Evolutionary conservation across 179 eudicot species (phyloP).

Genomic region (Silene coronaria): DNA sequence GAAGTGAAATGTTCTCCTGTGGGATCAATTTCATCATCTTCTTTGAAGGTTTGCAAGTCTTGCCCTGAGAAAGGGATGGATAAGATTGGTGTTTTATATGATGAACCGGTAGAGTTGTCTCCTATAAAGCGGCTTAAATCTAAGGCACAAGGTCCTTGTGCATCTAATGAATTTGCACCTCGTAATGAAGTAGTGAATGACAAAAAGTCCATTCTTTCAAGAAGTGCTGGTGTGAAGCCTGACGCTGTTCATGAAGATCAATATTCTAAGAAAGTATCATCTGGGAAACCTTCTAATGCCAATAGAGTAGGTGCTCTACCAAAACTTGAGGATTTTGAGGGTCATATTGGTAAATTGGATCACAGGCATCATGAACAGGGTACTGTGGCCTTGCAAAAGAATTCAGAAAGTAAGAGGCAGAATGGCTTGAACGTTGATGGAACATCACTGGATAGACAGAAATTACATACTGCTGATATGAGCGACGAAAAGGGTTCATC

Average conservation of each 20-base stretch:
- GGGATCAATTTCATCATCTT: slow-evolving; percentile 43
- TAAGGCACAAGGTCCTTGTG: slow-evolving; percentile 18
- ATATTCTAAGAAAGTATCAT: too few species aligned
- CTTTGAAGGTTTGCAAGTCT: slow-evolving; percentile 24
- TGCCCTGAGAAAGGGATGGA: slow-evolving; percentile 25
- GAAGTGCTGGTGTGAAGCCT: slow-evolving; percentile 18
- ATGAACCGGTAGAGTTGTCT: slow-evolving; percentile 21
- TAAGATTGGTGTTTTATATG: slow-evolving; percentile 19
- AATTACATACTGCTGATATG: slow-evolving; percentile 16
- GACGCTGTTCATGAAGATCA: not conserved
- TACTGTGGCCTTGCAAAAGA: slow-evolving; percentile 15
- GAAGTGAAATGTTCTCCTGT: slow-evolving; percentile 34
- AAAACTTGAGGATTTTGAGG: slow-evolving; percentile 15
- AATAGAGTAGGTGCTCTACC: slow-evolving; percentile 16
- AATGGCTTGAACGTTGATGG: slow-evolving; percentile 22
- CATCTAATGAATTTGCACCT: slow-evolving; percentile 11
- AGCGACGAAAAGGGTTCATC: slow-evolving; percentile 23
- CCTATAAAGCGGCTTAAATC: slow-evolving; percentile 21
- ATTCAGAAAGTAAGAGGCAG: slow-evolving; percentile 21
- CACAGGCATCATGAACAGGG: slow-evolving; percentile 11
- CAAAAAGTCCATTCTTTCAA: slow-evolving; percentile 25
- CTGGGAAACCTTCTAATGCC: not conserved
- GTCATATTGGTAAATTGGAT: slow-evolving; percentile 13
- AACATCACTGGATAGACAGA: slow-evolving; percentile 18
- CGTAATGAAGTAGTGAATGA: slow-evolving; percentile 22